Base-by-base conservation (phyloP, 805 yeast species). In the Sugiyamaella boreocaroliniensis region DNA sequence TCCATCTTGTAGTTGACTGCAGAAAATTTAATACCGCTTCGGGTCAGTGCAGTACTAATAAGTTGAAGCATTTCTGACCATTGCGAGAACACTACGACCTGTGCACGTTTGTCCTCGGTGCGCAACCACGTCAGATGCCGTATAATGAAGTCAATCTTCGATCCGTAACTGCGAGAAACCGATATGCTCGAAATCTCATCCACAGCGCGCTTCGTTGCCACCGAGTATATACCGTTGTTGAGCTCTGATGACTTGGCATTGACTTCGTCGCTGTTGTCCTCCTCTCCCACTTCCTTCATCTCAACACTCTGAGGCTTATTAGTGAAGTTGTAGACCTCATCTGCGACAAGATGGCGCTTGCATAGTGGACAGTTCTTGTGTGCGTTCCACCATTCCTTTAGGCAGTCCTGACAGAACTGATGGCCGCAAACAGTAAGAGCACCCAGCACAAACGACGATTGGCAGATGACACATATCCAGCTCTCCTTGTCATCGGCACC, bases 391-490 rank as follows among this genome's bases (percentile, higher is more conserved):
- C 99, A 93, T 51, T 75, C 81, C 16, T 71, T 75, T 40, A 93
- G 72, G 66, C 99, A 93, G 1, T 79, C 86, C 53, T 80, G 78
- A 65, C 99, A 93, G 64, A 85, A 93, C 59, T 82, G 82, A 68
- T 93, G 99, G 0, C 98, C 98, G 75, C 99, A 93, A 9, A 81
- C 81, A 0, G 96, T 85, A 52, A 93, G 71, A 0, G 93, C 77
- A 0, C 99, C 99, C 41, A 81, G 73, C 2, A 78, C 72, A 48
- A 89, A 87, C 1, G 78, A 65, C 3, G 82, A 76, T 18, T 85
- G 79, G 65, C 99, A 93, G 55, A 93, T 90, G 32, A 83, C 77
- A 67, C 99, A 93, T 16, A 76, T 68, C 50, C 75, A 64, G 9
- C 74, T 79, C 7, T 75, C 76, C 9, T 69, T 71, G 11, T 60